Percentiles rank a stretch among this genome's conserved stretches.
These are phyloP conservation scores for Anthracocystis walkeri DNA, from an alignment of 1,284 basidiomycete species.

Conservation along the genomic window DNA sequence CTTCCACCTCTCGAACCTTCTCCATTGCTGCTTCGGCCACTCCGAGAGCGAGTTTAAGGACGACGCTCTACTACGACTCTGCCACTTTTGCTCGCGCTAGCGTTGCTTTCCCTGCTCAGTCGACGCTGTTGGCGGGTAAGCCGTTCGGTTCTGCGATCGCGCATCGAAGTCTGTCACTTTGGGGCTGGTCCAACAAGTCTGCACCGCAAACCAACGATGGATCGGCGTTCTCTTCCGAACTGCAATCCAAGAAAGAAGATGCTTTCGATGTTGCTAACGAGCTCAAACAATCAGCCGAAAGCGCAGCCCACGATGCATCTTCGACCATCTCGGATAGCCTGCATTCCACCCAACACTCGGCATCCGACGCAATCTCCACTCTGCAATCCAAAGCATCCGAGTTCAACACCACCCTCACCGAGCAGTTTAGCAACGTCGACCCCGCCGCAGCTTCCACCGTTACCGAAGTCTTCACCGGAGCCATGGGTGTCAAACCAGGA, in stretches of 20 bases:
- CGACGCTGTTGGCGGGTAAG: conserved; percentile 24
- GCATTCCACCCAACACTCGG: conserved; percentile 14
- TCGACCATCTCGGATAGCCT: conserved; percentile 11
- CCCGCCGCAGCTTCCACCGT: conserved; percentile 37
- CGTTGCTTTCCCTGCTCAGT: conserved; percentile 19
- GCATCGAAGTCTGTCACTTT: conserved; percentile 23
- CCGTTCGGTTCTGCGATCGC: conserved; percentile 30
- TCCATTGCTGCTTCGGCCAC: conserved; percentile 19
- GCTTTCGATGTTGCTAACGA: conserved; percentile 13
- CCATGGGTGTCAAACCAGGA: conserved; percentile 75
- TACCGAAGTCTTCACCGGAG: conserved; percentile 36
- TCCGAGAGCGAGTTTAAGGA: conserved; percentile 19
- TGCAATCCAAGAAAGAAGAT: conserved; percentile 21
- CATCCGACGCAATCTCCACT: conserved; percentile 27
- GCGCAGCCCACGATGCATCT: conserved; percentile 14
- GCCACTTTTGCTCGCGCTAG: conserved; percentile 23
- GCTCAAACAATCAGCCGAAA: conserved; percentile 12
- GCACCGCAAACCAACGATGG: not conserved
- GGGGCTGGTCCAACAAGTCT: conserved; percentile 18
- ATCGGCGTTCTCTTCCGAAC: conserved; percentile 12
- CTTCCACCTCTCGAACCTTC: conserved; percentile 14
- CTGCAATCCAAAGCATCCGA: conserved; percentile 24
- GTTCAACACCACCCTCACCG: conserved; percentile 14
- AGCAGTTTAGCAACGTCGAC: conserved; percentile 37
- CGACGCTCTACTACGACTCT: conserved; percentile 22